These are phyloP conservation scores for Cladorrhinum sp. DNA, from an alignment of 2,329 filamentous ascomycete species.

Conservation along the genomic window DNA sequence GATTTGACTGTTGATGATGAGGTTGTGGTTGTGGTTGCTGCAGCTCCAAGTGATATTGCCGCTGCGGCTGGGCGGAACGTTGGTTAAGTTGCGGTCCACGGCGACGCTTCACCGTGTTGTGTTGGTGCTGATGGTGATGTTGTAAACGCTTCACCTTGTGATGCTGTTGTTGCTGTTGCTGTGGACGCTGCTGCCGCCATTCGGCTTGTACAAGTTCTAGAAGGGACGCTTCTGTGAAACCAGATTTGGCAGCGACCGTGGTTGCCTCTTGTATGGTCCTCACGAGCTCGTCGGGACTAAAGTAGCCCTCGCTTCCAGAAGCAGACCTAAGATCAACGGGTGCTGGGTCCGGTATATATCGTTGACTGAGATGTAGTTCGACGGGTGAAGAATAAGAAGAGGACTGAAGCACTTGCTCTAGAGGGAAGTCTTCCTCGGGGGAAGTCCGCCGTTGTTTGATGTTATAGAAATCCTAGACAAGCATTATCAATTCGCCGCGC, in stretches of 20 bases:
- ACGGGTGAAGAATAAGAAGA: conserved; percentile 22
- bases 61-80: neutral
- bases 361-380: conserved; percentile 24
- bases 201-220: neutral
- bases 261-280: neutral
- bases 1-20: neutral
- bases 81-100: neutral
- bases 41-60: neutral
- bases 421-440: conserved; percentile 38
- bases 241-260: neutral
- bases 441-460: conserved; percentile 44
- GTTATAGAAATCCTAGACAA: conserved; percentile 34
- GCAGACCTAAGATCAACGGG: conserved; percentile 18
- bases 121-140: neutral
- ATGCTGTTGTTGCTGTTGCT: neutral
- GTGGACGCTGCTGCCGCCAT: neutral
- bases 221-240: neutral
- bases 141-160: neutral
- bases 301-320: neutral
- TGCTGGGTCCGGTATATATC: conserved; percentile 28
- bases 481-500: conserved; percentile 42
- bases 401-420: conserved; percentile 36
- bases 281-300: neutral
- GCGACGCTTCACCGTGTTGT: neutral
- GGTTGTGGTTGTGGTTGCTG: neutral